Evolutionary conservation across 2,329 filamentous ascomycete species (phyloP).

Genomic region (Cladosporium velox): DNA sequence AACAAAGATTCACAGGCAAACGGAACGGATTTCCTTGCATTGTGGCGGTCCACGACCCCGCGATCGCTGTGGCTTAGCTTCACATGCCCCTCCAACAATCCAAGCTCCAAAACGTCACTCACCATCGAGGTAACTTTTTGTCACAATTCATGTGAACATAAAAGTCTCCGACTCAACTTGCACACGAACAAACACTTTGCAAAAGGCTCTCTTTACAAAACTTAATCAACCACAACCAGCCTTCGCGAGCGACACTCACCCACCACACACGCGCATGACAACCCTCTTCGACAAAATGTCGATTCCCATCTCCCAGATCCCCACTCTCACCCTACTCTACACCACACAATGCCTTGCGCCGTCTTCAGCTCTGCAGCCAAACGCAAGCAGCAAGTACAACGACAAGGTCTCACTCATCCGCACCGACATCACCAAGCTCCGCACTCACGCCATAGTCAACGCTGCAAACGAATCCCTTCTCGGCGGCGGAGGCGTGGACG

Average conservation of each 20-base stretch:
- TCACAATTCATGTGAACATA: neutral
- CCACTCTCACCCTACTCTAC: slow-evolving; percentile 67
- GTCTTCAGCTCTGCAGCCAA: slow-evolving; percentile 30
- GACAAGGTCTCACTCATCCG: slow-evolving; percentile 68
- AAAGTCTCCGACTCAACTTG: neutral
- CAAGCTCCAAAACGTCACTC: neutral
- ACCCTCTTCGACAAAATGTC: slow-evolving; percentile 2
- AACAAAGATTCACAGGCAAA: slow-evolving; percentile 11
- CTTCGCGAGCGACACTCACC: neutral
- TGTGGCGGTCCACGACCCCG: slow-evolving; percentile 11
- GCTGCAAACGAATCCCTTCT: slow-evolving; percentile 79
- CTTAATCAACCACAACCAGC: neutral
- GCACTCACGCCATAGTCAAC: slow-evolving; percentile 85
- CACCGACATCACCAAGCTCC: slow-evolving; percentile 78
- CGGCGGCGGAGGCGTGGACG: slow-evolving; percentile 82
- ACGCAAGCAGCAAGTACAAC: slow-evolving; percentile 61
- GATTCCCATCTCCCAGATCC: slow-evolving; percentile 55
- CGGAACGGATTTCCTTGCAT: slow-evolving; percentile 10
- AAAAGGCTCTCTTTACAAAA: neutral
- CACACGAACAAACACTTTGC: neutral
- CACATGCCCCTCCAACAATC: neutral
- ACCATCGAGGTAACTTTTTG: neutral
- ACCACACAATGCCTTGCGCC: slow-evolving; percentile 52
- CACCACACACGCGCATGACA: neutral
- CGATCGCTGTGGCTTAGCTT: neutral